Conservation (phyloP, 805 yeast species). For the Saccharomyces mikatae region DNA sequence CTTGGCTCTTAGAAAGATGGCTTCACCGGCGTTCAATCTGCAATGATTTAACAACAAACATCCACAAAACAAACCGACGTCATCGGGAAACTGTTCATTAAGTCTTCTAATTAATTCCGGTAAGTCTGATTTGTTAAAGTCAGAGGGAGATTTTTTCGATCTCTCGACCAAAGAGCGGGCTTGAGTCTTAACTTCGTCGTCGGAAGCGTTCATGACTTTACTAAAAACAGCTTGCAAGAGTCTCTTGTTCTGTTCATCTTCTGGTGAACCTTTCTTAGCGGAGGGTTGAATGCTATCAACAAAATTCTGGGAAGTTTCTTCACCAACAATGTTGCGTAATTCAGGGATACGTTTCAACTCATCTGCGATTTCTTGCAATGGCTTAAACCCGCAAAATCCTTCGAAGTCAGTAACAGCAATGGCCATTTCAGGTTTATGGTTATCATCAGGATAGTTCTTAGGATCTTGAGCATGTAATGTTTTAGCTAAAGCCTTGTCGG, state of each 20-base stretch:
- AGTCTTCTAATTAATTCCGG: conserved; percentile 70
- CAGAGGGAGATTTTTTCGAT: conserved; percentile 49
- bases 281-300: conserved; percentile 37
- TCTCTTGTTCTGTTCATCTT: conserved; percentile 50
- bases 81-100: conserved; percentile 84
- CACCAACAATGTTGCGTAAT: conserved; percentile 61
- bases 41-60: conserved; percentile 88
- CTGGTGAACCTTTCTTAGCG: conserved; percentile 42
- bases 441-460: conserved; percentile 90
- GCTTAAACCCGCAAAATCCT: conserved; percentile 97
- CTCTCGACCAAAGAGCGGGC: conserved; percentile 62
- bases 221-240: conserved; percentile 70
- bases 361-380: conserved; percentile 65
- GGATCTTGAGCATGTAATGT: conserved; percentile 78
- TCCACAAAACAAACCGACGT: conserved; percentile 93
- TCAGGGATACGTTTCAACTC: conserved; percentile 72
- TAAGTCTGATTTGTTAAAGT: conserved; percentile 46
- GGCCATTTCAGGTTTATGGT: conserved; percentile 99
- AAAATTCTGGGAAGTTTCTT: conserved; percentile 47
- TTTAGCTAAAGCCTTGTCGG: conserved; percentile 78
- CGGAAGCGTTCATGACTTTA: conserved; percentile 76
- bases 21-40: conserved; percentile 77
- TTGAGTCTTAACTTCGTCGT: conserved; percentile 43
- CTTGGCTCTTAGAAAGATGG: conserved; percentile 91
- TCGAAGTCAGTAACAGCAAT: conserved; percentile 92